phyloP scores from a whole-genome alignment of 164 flowering plant species.

The Brasenia schreberi region DNA sequence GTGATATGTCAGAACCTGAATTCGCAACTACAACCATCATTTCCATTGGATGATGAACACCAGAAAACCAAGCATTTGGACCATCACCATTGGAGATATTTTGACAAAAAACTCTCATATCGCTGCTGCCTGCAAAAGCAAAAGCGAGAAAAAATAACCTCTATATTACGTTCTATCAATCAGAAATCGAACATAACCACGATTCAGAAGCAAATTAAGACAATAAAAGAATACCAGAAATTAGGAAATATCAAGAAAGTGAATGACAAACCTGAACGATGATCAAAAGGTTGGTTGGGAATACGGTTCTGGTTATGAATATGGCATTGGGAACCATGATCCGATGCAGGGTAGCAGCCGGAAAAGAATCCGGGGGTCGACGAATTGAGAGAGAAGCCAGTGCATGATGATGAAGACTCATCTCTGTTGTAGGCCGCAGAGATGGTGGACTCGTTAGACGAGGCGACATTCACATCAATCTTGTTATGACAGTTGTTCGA shows the following conservation, averaged over 20 bases:
- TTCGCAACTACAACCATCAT: conserved; percentile 12
- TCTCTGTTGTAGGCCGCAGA: conserved; percentile 20
- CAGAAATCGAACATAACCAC: not conserved
- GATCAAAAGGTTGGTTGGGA: conserved; percentile 3
- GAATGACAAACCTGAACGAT: conserved; percentile 13
- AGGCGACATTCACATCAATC: conserved; percentile 12
- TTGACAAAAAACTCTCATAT: no score
- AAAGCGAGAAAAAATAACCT: no score
- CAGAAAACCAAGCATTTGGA: not conserved
- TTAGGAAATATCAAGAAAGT: not conserved
- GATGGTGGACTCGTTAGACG: conserved; percentile 30
- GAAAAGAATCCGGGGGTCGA: conserved; percentile 11
- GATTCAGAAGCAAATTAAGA: not conserved
- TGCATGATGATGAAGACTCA: conserved; percentile 41
- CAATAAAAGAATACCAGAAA: not conserved
- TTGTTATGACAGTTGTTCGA: not conserved
- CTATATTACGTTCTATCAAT: no score
- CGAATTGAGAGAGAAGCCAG: conserved; percentile 39
- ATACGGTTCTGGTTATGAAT: not conserved
- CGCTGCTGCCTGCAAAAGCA: not conserved
- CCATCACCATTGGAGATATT: not conserved
- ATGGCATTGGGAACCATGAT: not conserved
- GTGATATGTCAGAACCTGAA: conserved; percentile 35
- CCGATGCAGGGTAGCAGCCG: conserved; percentile 8
- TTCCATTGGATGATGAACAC: not conserved